Evolutionary conservation across 2,329 filamentous ascomycete species (phyloP).

Genomic region (Cytospora chrysosperma): DNA sequence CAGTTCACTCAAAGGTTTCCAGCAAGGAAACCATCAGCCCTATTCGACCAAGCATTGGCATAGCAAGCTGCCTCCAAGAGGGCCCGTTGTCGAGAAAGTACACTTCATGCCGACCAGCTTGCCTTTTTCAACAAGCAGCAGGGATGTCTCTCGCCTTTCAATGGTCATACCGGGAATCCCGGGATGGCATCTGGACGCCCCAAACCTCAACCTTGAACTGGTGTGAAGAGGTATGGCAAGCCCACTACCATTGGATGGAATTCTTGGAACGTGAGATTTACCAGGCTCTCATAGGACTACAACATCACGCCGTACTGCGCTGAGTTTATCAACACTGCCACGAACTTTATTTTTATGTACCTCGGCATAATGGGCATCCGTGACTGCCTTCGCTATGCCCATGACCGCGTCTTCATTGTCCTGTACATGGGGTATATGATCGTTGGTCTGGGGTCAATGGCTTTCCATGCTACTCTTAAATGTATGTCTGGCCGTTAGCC

Average conservation of each 20-base stretch:
- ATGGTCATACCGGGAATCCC: conserved; percentile 37
- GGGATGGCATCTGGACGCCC: conserved; percentile 38
- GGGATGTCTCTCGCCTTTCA: conserved; percentile 27
- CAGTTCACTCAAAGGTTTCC: not conserved
- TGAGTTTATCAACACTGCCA: conserved; percentile 60
- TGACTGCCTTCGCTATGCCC: conserved; percentile 69
- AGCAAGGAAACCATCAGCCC: not conserved
- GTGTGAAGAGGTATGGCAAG: conserved; percentile 38
- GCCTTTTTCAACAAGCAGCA: not conserved
- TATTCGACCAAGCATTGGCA: conserved; percentile 1
- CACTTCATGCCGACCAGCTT: conserved; percentile 5
- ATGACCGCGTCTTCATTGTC: conserved; percentile 74
- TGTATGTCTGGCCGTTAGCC: conserved; percentile 40
- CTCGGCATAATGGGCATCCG: conserved; percentile 73
- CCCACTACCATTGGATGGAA: not conserved
- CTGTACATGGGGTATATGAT: conserved; percentile 54
- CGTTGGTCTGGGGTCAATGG: conserved; percentile 54
- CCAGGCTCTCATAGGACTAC: conserved; percentile 23
- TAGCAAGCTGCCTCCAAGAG: not conserved
- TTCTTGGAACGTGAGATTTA: not conserved
- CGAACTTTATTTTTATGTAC: conserved; percentile 78
- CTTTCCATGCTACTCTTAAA: conserved; percentile 58
- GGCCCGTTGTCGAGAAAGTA: not conserved
- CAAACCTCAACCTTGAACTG: conserved; percentile 41
- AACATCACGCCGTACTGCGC: conserved; percentile 39